Base-by-base conservation (phyloP, 2,329 filamentous ascomycete species). In the Ophiosphaerella herpotricha region DNA sequence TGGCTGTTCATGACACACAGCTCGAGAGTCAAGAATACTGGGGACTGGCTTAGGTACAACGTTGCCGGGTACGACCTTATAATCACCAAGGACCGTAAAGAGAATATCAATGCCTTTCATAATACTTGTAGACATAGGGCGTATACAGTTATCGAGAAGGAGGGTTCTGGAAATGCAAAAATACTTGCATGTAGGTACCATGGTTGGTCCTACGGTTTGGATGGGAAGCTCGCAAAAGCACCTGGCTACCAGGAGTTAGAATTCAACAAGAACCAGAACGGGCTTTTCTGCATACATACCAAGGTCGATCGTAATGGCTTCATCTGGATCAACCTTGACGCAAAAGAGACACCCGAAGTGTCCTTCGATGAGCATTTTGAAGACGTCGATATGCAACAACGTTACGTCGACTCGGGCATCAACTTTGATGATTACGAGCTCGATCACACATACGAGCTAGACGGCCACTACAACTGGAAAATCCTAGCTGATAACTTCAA, bases 401-500 rank as follows among this genome's bases (percentile, higher is more conserved):
- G 64, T 4, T 61, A 60, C 37, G 23, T 31, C 0, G 45, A 51
- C 29, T 53, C 45, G 5, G 16, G 34, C 12, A 48, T 60, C 33
- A 48, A 63, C 45, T 66, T 64, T 34, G 46, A 47, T 32, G 54
- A 61, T 33, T 66, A 66, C 43, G 38, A 48, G 7, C 56, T 66
- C 42, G 48, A 62, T 44, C 63, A 68, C 39, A 59, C 59, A 3
- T 68, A 60, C 46, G 53, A 60, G 13, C 50, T 68, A 16, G 56
- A 61, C 7, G 54, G 59, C n/a, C 38, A 50, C 1, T 66, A 64
- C 52, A 66, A 66, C 43, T 67, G 64, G 64, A 67, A 67, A 36
- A 58, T 61, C 29, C 52, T 62, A 6, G 46, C 59, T 7, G 83
- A 86, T 64, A 85, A 86, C 72, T 86, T 85, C 75, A 86, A 86